These are phyloP conservation scores for Haematococcus sp. DNA, from an alignment of 139 green algal genomes.

Conservation along the genomic window DNA sequence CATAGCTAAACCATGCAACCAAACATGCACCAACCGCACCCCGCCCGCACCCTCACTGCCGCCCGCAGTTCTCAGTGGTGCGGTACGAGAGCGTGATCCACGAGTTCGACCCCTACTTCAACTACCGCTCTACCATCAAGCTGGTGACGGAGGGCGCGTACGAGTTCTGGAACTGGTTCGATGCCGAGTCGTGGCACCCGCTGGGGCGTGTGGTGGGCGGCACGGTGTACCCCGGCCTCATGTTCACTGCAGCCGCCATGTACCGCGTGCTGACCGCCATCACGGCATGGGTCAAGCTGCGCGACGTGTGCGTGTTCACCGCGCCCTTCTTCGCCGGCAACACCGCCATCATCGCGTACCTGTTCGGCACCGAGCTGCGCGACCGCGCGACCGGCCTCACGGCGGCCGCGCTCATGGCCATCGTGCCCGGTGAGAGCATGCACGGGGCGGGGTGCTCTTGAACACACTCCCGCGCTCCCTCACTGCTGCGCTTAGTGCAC, in stretches of 20 bases:
- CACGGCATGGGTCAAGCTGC: slow-evolving; percentile 33
- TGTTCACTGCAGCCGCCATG: slow-evolving; percentile 56
- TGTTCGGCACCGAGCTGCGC: slow-evolving; percentile 60
- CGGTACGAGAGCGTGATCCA: slow-evolving; percentile 70
- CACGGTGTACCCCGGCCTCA: slow-evolving; percentile 77
- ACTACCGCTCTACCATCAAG: slow-evolving; percentile 68
- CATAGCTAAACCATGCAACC: too few species aligned
- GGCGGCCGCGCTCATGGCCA: slow-evolving; percentile 52
- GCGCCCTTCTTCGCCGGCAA: slow-evolving; percentile 48
- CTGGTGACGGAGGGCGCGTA: slow-evolving; percentile 38
- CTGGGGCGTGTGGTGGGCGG: slow-evolving; percentile 71
- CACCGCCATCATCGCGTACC: slow-evolving; percentile 62
- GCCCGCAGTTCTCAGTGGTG: slow-evolving; percentile 50
- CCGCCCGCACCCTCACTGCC: too few species aligned
- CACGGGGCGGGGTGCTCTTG: too few species aligned
- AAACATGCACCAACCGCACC: too few species aligned
- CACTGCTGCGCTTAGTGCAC: too few species aligned
- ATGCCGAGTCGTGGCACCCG: slow-evolving; percentile 71
- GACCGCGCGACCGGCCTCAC: slow-evolving; percentile 46
- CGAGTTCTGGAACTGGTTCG: slow-evolving; percentile 79
- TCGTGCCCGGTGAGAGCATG: slow-evolving; percentile 41
- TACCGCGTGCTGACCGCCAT: slow-evolving; percentile 20
- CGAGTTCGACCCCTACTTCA: slow-evolving; percentile 81
- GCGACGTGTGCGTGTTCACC: slow-evolving; percentile 71
- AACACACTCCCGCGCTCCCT: too few species aligned